Base-by-base conservation (phyloP, 2,329 filamentous ascomycete species). In the Fusarium transvaalense region DNA sequence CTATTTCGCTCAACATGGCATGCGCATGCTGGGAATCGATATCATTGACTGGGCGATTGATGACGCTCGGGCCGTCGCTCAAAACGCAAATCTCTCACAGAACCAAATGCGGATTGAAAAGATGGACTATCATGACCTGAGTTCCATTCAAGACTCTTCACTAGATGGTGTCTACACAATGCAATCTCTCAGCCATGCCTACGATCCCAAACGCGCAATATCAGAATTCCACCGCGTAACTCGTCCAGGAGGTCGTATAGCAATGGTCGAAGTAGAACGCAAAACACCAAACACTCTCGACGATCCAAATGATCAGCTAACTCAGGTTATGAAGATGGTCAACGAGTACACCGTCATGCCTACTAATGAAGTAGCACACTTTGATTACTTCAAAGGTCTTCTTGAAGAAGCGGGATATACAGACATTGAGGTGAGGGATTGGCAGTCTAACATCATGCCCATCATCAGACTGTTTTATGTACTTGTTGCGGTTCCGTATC, bases 111-210 rank as follows among this genome's bases (percentile, higher is more conserved):
- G 27, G 3, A 41, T 41, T 8, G 35, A 52, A 6, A 41, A 41
- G 14, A 52, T 52, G 37, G 37, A 52, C 27, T 52, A 52, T 10
- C 48, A 52, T n/a, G 25, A 42, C n/a, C 48, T 52, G 7, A 23
- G 31, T 5, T 23, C 35, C 27, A 31, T 52, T 9, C 14, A 52
- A 6, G 37, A 39, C 25, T 38, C 25, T 17, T 52, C 48, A 8
- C 27, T 52, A 10, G 37, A 52, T 15, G 48, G 48, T 5, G 37
- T 52, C 14, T 52, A 34, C 48, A 52, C 48, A 8, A 41, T 52
- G 48, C 48, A 52, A 19, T 41, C 35, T 10, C 19, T 52, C 14
- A 52, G 35, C 15, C 48, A 52, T 12, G 37, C 48, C 9, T 52
- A 39, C 27, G 19, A 52, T 17, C 35, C 37, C 5, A 41, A 32